Percentiles rank a stretch among this genome's conserved stretches.
These are phyloP conservation scores for Laetiporus sulphureus DNA, from an alignment of 1,284 basidiomycete species.

Conservation along the genomic window DNA sequence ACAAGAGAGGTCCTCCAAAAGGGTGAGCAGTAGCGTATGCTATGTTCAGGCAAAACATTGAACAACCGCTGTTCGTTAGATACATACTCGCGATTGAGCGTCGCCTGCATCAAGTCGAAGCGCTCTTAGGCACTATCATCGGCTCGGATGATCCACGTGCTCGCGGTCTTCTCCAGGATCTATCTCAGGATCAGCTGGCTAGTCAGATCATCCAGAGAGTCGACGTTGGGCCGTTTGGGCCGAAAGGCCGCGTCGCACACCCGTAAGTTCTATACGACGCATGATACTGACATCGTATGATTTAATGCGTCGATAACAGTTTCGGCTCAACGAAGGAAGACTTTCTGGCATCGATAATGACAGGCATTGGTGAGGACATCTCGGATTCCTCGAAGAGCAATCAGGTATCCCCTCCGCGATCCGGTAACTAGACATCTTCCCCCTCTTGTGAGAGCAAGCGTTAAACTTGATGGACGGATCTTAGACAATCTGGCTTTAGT, in stretches of 20 bases:
- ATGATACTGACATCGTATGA: background rate
- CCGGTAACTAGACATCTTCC: constrained; percentile 6
- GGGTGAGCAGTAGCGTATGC: constrained; percentile 12
- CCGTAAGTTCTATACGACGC: constrained; percentile 14
- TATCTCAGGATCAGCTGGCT: constrained; percentile 23
- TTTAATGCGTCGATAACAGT: constrained; percentile 7
- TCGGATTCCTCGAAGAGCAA: constrained; percentile 9
- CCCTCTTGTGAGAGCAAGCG: background rate
- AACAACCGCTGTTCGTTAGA: constrained; percentile 7
- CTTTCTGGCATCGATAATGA: constrained; percentile 22
- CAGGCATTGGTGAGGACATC: constrained; percentile 15
- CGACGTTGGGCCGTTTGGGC: constrained; percentile 24
- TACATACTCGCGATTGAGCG: constrained; percentile 27
- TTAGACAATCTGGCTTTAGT: constrained; percentile 18
- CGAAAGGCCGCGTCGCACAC: constrained; percentile 18
- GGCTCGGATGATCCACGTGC: constrained; percentile 24
- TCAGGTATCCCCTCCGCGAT: constrained; percentile 5
- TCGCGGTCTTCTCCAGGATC: constrained; percentile 20
- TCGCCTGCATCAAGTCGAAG: constrained; percentile 26
- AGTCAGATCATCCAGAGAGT: constrained; percentile 25
- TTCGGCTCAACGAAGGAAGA: constrained; percentile 25
- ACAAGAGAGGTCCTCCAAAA: constrained; percentile 26
- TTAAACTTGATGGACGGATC: constrained; percentile 1
- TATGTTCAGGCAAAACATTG: background rate
- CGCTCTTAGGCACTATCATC: constrained; percentile 25